Evolutionary conservation across 768 basidiomycete genomes (phyloP).

Genomic region (Leucosporidium yakuticum): DNA sequence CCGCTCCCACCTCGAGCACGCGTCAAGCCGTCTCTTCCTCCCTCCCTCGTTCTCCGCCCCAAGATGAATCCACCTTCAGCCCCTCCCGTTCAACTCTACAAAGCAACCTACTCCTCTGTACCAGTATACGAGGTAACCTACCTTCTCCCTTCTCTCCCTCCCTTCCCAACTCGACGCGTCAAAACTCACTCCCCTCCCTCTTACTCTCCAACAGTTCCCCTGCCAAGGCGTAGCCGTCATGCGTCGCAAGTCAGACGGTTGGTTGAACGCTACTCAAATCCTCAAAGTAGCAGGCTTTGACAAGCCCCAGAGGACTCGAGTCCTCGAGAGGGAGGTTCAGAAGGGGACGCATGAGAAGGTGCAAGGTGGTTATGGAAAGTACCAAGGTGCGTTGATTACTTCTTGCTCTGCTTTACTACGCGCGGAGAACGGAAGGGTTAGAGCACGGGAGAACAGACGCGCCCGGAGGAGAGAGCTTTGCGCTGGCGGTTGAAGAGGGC

Average conservation of each 20-base stretch:
- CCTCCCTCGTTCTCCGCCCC: neutral
- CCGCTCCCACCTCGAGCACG: neutral
- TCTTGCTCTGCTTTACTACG: neutral
- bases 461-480: too few species aligned
- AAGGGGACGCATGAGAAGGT: slow-evolving; percentile 99
- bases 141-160: neutral
- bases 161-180: neutral
- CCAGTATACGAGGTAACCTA: slow-evolving; percentile 39
- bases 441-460: neutral
- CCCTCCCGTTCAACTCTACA: slow-evolving; percentile 24
- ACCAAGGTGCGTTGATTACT: slow-evolving; percentile 67
- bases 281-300: slow-evolving; percentile 99
- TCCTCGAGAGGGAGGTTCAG: slow-evolving; percentile 94
- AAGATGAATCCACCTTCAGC: neutral
- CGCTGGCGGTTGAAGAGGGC: too few species aligned
- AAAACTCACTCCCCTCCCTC: neutral
- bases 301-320: slow-evolving; percentile 95
- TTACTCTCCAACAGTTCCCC: slow-evolving; percentile 16
- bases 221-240: slow-evolving; percentile 80
- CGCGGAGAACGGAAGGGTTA: neutral
- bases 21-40: neutral
- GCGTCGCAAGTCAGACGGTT: slow-evolving; percentile 90
- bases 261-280: slow-evolving; percentile 98
- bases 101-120: slow-evolving; percentile 37
- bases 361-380: slow-evolving; percentile 98